Percentiles rank a stretch among this genome's conserved stretches.
Evolutionary conservation across 805 yeast species (phyloP).

Genomic region (Nakazawaea peltata): DNA sequence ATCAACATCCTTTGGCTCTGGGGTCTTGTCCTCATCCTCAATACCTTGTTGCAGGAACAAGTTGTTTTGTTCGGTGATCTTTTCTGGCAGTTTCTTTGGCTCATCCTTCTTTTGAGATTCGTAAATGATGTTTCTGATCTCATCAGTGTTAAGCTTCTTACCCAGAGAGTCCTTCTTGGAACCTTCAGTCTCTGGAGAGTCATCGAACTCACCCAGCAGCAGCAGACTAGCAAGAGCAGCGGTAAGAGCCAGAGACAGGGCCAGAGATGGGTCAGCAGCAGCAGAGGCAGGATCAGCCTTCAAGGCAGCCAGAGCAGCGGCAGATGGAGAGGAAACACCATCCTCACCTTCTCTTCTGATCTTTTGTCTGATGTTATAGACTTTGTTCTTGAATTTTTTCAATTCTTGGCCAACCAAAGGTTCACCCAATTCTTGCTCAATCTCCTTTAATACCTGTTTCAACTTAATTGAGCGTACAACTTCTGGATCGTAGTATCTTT

Average conservation of each 20-base stretch:
- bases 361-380: conserved; percentile 10
- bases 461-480: conserved; percentile 4
- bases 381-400: conserved; percentile 10
- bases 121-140: conserved; percentile 8
- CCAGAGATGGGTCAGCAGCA: background rate
- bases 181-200: background rate
- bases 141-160: conserved; percentile 3
- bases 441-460: conserved; percentile 6
- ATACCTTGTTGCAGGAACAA: background rate
- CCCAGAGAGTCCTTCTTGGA: background rate
- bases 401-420: conserved; percentile 7
- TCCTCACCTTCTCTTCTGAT: conserved; percentile 5
- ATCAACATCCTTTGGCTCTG: background rate
- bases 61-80: background rate
- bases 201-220: background rate
- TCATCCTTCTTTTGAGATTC: background rate
- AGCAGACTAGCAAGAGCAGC: background rate
- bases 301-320: background rate
- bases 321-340: background rate
- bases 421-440: conserved; percentile 6
- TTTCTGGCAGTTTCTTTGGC: background rate
- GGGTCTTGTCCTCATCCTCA: background rate
- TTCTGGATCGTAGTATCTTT: conserved; percentile 5
- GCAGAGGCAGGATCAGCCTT: background rate
- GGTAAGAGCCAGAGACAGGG: background rate